Base-by-base conservation (phyloP, 164 flowering plant species). In the Aristolochia fimbriata region DNA sequence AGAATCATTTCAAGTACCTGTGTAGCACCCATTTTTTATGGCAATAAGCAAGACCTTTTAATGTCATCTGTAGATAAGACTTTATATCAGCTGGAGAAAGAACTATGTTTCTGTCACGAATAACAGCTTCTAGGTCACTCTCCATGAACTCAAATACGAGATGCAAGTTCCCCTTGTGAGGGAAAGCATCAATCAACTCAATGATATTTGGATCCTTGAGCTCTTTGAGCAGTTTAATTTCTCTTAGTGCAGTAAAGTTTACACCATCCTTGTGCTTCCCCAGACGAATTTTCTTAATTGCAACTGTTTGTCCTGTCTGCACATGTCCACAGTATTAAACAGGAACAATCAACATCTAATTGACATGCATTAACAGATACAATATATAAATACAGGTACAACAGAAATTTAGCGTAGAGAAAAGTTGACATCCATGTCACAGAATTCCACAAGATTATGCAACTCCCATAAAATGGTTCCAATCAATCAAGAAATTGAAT, bases 111-210 rank as follows among this genome's bases (percentile, higher is more conserved):
- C 91, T 70, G 71, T 94, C 95, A 6, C 96, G 92, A 70, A 94
- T 91, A 33, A 94, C 87, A 19, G 99, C 95, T 76, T 94, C 97
- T 12, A 94, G 82, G 64, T 94, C 99, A 61, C 88, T 94, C 74
- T 94, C 96, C 99, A 91, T 94, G 68, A 85, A 94, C 72, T 88
- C 97, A 71, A 90, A 91, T 61, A 94, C 99, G 60, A 94, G 84
- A 72, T 94, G 96, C 79, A 93, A 73, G 74, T 90, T 88, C 48
- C 83, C 95, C 66, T 93, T 93, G 66, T 91, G 97, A 65, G 97
- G 99, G 56, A 88, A 90, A 5, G 96, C 95, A 78, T 93, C 96
- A 58, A 81, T 91, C 74, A 93, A 67, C 76, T 88, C 93, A 27
- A 93, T 90, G 47, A 93, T 85, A 71, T 90, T 76, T 0, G 97